Base-by-base conservation (phyloP, 2,329 filamentous ascomycete species). In the Blumeriella jaapii region DNA sequence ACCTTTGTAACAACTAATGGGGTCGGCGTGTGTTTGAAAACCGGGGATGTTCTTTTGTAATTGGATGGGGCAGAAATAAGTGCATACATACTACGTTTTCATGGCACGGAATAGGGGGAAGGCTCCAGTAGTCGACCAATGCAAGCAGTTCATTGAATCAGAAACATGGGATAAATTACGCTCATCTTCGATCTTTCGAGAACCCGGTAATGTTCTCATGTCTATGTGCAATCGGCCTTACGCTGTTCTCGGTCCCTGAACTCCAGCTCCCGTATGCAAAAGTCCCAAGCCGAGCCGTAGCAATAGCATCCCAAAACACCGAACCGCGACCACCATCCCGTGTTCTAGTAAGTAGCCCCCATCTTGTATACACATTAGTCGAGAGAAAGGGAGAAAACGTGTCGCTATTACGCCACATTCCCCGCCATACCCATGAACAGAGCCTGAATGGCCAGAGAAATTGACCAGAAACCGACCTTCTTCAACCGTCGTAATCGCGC, bases 391-490 rank as follows among this genome's bases (percentile, higher is more conserved):
- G 33, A 34, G 34, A 36, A 44, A 36, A 44, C 29, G 46, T 38
- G 23, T 40, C 25, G 34, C 3, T n/a, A 31, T 50, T 49, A 74
- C 32, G 76, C 67, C 41, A 78, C 63, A 46, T 86, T 91, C 11
- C 89, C 89, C 4, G 87, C 89, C 68, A 96, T 82, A 7, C 91
- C 91, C 63, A 96, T 81, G 55, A 96, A 91, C 22, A 98, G 70
- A 3, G 89, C 91, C 56, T 98, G 91, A 6, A 89, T 82, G 5
- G 89, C 84, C 38, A 98, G 65, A 50, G 89, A 87, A 37, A 96
- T 68, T 3, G 86, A 94, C 91, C 91, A 98, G 52, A 96, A 78
- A 19, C 91, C 91, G 17, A 94, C 91, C 61, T 96, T 94, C 58
- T 87, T 93, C 55, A 98, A 80, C 28, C 91, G 71, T 32, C 89